Evolutionary conservation across 768 basidiomycete species (phyloP).

Genomic region (Phallus indusiatus): DNA sequence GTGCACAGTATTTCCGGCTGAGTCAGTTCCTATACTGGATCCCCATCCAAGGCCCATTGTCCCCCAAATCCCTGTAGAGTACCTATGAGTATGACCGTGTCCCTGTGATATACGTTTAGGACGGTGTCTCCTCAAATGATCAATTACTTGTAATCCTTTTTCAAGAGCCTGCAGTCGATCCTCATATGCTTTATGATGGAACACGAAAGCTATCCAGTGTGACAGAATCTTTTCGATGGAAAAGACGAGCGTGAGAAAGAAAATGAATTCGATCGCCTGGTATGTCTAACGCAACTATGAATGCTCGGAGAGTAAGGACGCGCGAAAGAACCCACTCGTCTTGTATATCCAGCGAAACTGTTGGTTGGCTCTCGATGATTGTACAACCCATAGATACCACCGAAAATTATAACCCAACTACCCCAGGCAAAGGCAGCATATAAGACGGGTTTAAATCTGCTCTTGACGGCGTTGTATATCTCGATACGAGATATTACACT

Average conservation of each 20-base stretch:
- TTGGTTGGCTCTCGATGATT: conserved; percentile 24
- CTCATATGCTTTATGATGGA: conserved; percentile 68
- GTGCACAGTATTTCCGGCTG: background rate
- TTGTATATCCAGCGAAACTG: conserved; percentile 55
- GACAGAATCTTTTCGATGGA: conserved; percentile 60
- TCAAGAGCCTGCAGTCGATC: conserved; percentile 58
- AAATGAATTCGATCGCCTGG: conserved; percentile 61
- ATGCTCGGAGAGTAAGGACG: background rate
- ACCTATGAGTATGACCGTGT: conserved; percentile 17
- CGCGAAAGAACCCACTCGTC: conserved; percentile 31
- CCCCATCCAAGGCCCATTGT: conserved; percentile 5
- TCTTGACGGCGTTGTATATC: conserved; percentile 60
- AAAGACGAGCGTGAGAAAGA: conserved; percentile 61
- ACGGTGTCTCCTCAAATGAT: conserved; percentile 56
- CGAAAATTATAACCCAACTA: conserved; percentile 71
- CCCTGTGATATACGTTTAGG: conserved; percentile 30
- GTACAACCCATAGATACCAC: conserved; percentile 51
- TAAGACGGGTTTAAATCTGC: conserved; percentile 59
- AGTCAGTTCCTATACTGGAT: background rate
- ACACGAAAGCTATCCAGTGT: conserved; percentile 63
- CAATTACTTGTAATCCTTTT: conserved; percentile 47
- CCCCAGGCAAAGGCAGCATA: conserved; percentile 64
- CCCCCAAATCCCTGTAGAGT: conserved; percentile 9
- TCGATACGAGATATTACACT: conserved; percentile 55
- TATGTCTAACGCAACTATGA: conserved; percentile 29